Percentiles rank a stretch among this genome's conserved stretches.
Conservation (phyloP, 78 protist genomes). For the Trichosphaerium sp. region DNA sequence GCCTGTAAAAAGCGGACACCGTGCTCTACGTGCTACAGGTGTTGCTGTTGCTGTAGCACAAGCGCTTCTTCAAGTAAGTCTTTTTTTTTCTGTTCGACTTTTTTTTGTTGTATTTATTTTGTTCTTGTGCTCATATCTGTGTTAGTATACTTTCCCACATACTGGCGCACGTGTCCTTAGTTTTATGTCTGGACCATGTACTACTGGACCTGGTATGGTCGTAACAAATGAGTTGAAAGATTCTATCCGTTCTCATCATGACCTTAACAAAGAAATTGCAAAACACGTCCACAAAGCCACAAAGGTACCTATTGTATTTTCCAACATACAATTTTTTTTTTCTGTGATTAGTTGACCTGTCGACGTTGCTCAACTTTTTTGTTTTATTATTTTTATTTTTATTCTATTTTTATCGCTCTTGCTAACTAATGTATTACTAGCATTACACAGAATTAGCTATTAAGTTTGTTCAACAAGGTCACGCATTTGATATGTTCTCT, state of each 20-base stretch:
- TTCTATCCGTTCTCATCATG: slow-evolving; percentile 78
- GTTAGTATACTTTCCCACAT: slow-evolving; percentile 46
- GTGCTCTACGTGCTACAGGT: slow-evolving; percentile 84
- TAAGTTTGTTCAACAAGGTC: slow-evolving; percentile 53
- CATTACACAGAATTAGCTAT: slow-evolving; percentile 43
- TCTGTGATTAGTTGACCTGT: neutral
- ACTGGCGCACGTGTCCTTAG: slow-evolving; percentile 78
- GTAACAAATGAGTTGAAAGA: slow-evolving; percentile 55
- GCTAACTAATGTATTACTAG: slow-evolving; percentile 7
- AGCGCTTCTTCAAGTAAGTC: slow-evolving; percentile 42
- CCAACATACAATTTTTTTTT: neutral
- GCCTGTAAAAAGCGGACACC: slow-evolving; percentile 64
- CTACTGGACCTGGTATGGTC: slow-evolving; percentile 84
- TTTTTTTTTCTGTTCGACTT: neutral
- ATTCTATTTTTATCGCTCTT: neutral
- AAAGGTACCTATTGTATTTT: slow-evolving; percentile 9
- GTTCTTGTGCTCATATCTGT: neutral
- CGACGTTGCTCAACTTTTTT: neutral
- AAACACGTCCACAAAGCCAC: slow-evolving; percentile 48
- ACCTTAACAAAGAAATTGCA: slow-evolving; percentile 61
- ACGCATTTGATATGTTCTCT: slow-evolving; percentile 72
- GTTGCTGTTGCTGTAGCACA: slow-evolving; percentile 85
- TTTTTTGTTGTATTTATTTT: neutral
- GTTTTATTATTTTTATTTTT: neutral
- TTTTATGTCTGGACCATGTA: slow-evolving; percentile 88